Conservation (phyloP, 2,329 filamentous ascomycete species). For the Penicillium nordicum region DNA sequence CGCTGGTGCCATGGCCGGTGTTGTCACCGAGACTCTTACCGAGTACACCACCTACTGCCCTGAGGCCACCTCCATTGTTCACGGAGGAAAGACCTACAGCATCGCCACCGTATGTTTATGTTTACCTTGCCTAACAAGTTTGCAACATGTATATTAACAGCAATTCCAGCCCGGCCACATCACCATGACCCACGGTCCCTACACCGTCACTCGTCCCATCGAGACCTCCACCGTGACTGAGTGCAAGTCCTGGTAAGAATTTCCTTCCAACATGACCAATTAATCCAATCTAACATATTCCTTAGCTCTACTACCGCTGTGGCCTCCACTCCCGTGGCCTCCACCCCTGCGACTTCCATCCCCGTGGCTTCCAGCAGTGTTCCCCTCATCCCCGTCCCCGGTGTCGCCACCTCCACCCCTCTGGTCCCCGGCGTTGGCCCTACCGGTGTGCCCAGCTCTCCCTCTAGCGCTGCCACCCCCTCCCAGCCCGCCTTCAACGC, state of each 20-base stretch:
- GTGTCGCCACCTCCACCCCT: slow-evolving; percentile 20
- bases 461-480: slow-evolving; percentile 18
- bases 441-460: slow-evolving; percentile 19
- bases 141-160: neutral
- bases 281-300: slow-evolving; percentile 6
- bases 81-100: slow-evolving; percentile 65
- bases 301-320: slow-evolving; percentile 22
- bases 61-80: slow-evolving; percentile 59
- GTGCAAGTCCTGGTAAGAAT: slow-evolving; percentile 42
- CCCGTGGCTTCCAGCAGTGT: slow-evolving; percentile 19
- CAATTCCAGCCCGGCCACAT: slow-evolving; percentile 58
- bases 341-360: slow-evolving; percentile 11
- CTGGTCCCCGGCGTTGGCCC: slow-evolving; percentile 17
- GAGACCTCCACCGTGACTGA: slow-evolving; percentile 52
- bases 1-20: slow-evolving; percentile 37
- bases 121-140: neutral
- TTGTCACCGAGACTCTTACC: slow-evolving; percentile 64
- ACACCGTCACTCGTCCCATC: slow-evolving; percentile 58
- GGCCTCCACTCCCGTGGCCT: slow-evolving; percentile 13
- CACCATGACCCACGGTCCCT: slow-evolving; percentile 70
- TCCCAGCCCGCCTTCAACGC: slow-evolving; percentile 43
- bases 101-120: slow-evolving; percentile 56
- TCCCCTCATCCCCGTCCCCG: slow-evolving; percentile 13
- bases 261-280: neutral
- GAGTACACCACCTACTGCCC: slow-evolving; percentile 71